Evolutionary conservation across 2,329 filamentous ascomycete genomes (phyloP).

Genomic region (Magnaporthales sp.): DNA sequence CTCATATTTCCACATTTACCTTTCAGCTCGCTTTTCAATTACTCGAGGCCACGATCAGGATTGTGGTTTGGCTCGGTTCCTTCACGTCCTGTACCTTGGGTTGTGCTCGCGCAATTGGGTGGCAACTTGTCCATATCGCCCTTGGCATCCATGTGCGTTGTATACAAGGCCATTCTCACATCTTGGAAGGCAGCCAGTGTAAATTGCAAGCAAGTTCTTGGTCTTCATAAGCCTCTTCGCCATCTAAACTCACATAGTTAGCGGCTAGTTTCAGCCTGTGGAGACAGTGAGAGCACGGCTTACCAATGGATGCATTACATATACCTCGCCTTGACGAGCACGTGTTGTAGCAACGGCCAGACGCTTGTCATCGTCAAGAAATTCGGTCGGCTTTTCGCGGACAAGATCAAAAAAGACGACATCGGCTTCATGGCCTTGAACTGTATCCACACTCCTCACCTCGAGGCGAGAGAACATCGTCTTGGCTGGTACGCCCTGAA

Average conservation of each 20-base stretch:
- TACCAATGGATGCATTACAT: constrained; percentile 26
- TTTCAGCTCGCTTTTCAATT: neutral
- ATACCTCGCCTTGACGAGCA: constrained; percentile 33
- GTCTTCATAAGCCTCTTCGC: neutral
- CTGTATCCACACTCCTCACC: constrained; percentile 34
- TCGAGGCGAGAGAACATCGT: constrained; percentile 19
- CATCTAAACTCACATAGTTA: neutral
- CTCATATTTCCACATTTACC: neutral
- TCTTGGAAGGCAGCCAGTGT: neutral
- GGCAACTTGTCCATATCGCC: neutral
- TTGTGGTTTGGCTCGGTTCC: neutral
- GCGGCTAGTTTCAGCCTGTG: neutral
- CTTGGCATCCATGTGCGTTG: neutral
- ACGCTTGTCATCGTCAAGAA: constrained; percentile 33
- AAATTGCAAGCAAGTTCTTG: neutral
- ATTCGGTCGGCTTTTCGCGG: constrained; percentile 25
- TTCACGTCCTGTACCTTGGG: neutral
- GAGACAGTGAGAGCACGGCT: neutral
- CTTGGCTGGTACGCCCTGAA: neutral
- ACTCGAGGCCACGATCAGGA: neutral
- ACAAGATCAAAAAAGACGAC: constrained; percentile 39
- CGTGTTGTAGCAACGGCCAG: constrained; percentile 38
- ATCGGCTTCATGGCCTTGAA: constrained; percentile 38
- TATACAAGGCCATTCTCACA: neutral
- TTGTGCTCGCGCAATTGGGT: neutral